Percentiles rank a stretch among this genome's conserved stretches.
phyloP scores from a whole-genome alignment of 768 basidiomycete species.

The Imleria badia region DNA sequence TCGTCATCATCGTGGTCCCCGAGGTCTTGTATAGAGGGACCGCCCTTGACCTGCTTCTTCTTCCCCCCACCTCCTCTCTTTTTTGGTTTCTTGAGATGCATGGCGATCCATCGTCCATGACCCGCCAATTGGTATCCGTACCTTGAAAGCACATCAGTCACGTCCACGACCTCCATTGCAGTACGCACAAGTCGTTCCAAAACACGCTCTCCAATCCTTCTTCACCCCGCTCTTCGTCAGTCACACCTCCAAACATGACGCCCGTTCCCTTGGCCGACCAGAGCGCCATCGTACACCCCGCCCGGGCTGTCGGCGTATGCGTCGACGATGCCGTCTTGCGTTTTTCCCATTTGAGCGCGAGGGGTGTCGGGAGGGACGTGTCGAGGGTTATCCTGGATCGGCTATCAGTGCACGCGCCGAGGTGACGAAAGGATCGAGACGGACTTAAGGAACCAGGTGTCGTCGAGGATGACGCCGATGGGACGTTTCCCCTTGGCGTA shows the following conservation, averaged over 20 bases:
- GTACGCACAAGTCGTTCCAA: slow-evolving; percentile 70
- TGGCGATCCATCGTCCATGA: slow-evolving; percentile 75
- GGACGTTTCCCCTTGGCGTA: slow-evolving; percentile 84
- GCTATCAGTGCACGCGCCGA: not conserved
- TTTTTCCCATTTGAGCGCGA: slow-evolving; percentile 80
- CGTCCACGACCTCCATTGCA: too few relatives aligned
- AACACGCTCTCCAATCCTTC: slow-evolving; percentile 84
- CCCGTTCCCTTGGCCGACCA: slow-evolving; percentile 72
- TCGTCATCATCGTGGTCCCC: slow-evolving; percentile 18
- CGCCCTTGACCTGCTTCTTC: slow-evolving; percentile 37
- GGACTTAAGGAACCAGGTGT: slow-evolving; percentile 85
- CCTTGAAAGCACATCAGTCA: slow-evolving; percentile 36
- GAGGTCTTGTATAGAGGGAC: not conserved
- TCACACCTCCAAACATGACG: slow-evolving; percentile 85
- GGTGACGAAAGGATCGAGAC: slow-evolving; percentile 12
- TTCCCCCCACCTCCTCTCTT: slow-evolving; percentile 41
- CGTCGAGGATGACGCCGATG: slow-evolving; percentile 83
- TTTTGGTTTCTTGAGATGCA: slow-evolving; percentile 70
- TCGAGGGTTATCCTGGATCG: slow-evolving; percentile 34
- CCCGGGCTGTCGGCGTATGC: slow-evolving; percentile 62
- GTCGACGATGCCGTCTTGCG: slow-evolving; percentile 66
- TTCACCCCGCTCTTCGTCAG: slow-evolving; percentile 82
- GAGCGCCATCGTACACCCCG: slow-evolving; percentile 84
- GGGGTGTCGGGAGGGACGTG: slow-evolving; percentile 24
- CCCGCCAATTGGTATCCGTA: slow-evolving; percentile 76